These are phyloP conservation scores for Ceratocystis diversiconidia DNA, from an alignment of 2,329 filamentous ascomycete species.

Conservation along the genomic window DNA sequence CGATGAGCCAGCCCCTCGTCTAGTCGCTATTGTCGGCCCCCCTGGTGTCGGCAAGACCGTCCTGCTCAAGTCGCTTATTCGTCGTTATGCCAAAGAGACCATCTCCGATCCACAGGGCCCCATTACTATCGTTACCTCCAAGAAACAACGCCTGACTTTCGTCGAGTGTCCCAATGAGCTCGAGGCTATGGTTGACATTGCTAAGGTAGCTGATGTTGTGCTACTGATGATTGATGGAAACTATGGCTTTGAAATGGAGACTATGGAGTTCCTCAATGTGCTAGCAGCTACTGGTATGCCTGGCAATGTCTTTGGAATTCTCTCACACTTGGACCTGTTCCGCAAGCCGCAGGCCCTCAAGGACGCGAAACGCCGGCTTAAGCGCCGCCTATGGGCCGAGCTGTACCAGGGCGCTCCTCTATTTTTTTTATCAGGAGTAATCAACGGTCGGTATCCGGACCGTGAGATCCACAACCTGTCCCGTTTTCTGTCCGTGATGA, in stretches of 20 bases:
- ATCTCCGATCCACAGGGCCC: slow-evolving; percentile 80
- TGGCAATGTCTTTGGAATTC: slow-evolving; percentile 91
- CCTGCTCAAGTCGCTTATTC: slow-evolving; percentile 82
- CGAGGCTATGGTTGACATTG: slow-evolving; percentile 90
- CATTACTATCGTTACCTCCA: slow-evolving; percentile 90
- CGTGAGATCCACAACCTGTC: slow-evolving; percentile 92
- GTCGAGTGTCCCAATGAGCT: slow-evolving; percentile 95
- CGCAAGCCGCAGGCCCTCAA: slow-evolving; percentile 82
- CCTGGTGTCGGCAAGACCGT: slow-evolving; percentile 94
- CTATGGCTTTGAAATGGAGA: slow-evolving; percentile 99
- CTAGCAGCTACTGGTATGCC: slow-evolving; percentile 93
- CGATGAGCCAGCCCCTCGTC: slow-evolving; percentile 83
- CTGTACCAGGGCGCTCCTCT: slow-evolving; percentile 93
- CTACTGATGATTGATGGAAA: slow-evolving; percentile 98
- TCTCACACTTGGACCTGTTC: slow-evolving; percentile 93
- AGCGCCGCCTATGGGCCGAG: slow-evolving; percentile 93
- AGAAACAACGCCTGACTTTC: slow-evolving; percentile 87
- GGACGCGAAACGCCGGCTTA: slow-evolving; percentile 88
- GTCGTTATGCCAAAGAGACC: slow-evolving; percentile 90
- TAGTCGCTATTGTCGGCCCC: slow-evolving; percentile 88
- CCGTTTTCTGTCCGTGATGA: slow-evolving; percentile 95
- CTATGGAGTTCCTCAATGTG: slow-evolving; percentile 96
- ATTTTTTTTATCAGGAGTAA: slow-evolving; percentile 90
- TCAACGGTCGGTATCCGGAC: slow-evolving; percentile 93
- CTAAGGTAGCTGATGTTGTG: slow-evolving; percentile 94